Evolutionary conservation across 2,329 filamentous ascomycete genomes (phyloP).

Genomic region (Hymenoscyphus albidus): DNA sequence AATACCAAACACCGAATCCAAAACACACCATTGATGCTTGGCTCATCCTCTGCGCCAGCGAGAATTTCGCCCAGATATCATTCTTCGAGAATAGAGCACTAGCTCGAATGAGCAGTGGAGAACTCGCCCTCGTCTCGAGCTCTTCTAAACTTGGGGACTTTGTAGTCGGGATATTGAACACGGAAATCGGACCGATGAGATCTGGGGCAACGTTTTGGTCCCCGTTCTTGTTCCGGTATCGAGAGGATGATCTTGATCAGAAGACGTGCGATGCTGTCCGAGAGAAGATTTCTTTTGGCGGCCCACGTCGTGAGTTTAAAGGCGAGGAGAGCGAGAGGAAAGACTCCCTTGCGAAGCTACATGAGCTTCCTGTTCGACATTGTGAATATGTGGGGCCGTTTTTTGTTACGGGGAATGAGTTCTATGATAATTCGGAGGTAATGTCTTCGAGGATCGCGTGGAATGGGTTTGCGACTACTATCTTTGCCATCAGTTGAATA

Average conservation of each 20-base stretch:
- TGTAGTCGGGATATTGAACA: background rate
- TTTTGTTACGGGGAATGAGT: background rate
- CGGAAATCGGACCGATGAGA: background rate
- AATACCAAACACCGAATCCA: background rate
- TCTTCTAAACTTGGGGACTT: background rate
- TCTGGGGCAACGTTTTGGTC: background rate
- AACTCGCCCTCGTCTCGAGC: background rate
- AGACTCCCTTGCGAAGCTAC: background rate
- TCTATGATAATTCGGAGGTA: background rate
- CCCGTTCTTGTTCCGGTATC: background rate
- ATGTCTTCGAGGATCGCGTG: background rate
- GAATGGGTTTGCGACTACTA: constrained; percentile 1
- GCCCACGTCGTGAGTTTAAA: background rate
- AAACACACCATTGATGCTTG: background rate
- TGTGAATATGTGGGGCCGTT: background rate
- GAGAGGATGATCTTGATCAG: background rate
- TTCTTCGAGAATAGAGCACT: background rate
- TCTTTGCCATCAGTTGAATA: background rate
- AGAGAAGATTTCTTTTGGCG: background rate
- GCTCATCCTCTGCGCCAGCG: background rate
- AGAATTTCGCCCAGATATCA: background rate
- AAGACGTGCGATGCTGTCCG: background rate
- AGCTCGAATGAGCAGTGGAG: background rate
- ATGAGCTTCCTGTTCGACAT: background rate
- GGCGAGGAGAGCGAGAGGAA: background rate